Conservation (phyloP, 768 basidiomycete genomes). For the Leccinum incarnatum region DNA sequence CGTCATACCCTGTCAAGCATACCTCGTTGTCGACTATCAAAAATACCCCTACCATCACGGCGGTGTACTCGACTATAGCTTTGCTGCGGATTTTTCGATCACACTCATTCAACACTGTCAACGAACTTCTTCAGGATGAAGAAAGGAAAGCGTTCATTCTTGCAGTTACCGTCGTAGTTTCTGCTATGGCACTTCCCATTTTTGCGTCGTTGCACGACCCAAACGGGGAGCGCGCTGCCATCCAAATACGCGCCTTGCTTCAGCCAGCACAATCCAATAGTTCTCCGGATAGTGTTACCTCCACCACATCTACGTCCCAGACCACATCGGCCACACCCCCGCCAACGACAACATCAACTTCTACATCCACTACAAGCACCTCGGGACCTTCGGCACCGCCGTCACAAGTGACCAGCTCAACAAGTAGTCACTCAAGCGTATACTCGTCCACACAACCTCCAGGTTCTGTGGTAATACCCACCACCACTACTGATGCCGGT, state of each 20-base stretch:
- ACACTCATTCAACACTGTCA: conserved; percentile 18
- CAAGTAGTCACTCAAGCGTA: conserved; percentile 1
- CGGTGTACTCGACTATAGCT: conserved; percentile 10
- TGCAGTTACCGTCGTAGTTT: conserved; percentile 27
- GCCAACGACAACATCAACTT: not conserved
- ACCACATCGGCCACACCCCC: not conserved
- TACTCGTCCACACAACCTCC: not conserved
- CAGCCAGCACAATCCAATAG: not conserved
- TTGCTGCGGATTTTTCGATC: conserved; percentile 26
- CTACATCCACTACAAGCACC: conserved; percentile 19
- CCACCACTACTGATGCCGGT: conserved; percentile 28
- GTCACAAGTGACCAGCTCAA: conserved; percentile 1
- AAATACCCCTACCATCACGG: conserved; percentile 7
- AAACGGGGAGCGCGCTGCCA: conserved; percentile 10
- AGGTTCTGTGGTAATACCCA: conserved; percentile 2
- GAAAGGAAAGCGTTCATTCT: conserved; percentile 20
- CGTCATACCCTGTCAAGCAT: not conserved
- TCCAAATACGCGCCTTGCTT: conserved; percentile 18
- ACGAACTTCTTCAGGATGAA: conserved; percentile 23
- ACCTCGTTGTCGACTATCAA: not conserved
- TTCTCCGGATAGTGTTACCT: not conserved
- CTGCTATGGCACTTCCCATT: conserved; percentile 26
- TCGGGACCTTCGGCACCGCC: not conserved
- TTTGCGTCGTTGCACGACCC: conserved; percentile 22
- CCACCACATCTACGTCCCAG: not conserved